Evolutionary conservation across 1,284 basidiomycete species (phyloP).

Genomic region (Ustilago loliicola): DNA sequence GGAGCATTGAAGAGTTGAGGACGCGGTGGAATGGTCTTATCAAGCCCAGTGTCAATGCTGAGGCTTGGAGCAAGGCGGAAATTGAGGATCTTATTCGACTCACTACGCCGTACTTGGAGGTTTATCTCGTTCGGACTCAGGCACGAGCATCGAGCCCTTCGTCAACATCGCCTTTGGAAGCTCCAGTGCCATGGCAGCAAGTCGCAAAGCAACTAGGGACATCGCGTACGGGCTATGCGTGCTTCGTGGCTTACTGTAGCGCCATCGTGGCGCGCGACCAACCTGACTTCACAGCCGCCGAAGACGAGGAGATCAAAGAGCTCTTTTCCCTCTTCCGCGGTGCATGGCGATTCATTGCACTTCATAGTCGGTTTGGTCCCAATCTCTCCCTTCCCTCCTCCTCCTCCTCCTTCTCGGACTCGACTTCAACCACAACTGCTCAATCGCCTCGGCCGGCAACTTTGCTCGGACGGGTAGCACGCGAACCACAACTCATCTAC

Average conservation of each 20-base stretch:
- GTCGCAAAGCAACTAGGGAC: constrained; percentile 32
- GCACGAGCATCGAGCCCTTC: not conserved
- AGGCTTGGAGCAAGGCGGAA: constrained; percentile 26
- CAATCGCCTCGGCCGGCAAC: constrained; percentile 2
- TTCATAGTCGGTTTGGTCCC: constrained; percentile 20
- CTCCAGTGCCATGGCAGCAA: constrained; percentile 31
- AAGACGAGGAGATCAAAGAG: constrained; percentile 32
- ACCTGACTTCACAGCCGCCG: constrained; percentile 24
- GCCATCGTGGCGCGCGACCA: constrained; percentile 31
- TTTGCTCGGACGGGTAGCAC: constrained; percentile 31
- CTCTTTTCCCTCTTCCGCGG: constrained; percentile 47
- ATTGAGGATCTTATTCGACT: constrained; percentile 19
- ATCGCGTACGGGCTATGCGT: constrained; percentile 31
- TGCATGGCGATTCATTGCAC: constrained; percentile 45
- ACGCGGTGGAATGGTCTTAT: constrained; percentile 42
- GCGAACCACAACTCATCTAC: constrained; percentile 32
- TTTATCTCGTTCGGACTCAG: not conserved
- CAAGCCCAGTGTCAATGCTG: constrained; percentile 35
- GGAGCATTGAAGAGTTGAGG: constrained; percentile 36
- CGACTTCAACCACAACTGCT: not conserved
- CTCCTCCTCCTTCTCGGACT: not conserved
- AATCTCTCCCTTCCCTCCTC: constrained; percentile 16
- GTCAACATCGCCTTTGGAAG: not conserved
- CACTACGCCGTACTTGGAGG: constrained; percentile 22
- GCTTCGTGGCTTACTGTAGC: constrained; percentile 36